Conservation (phyloP, 129 eudicot species). For the Dittrichia graveolens region DNA sequence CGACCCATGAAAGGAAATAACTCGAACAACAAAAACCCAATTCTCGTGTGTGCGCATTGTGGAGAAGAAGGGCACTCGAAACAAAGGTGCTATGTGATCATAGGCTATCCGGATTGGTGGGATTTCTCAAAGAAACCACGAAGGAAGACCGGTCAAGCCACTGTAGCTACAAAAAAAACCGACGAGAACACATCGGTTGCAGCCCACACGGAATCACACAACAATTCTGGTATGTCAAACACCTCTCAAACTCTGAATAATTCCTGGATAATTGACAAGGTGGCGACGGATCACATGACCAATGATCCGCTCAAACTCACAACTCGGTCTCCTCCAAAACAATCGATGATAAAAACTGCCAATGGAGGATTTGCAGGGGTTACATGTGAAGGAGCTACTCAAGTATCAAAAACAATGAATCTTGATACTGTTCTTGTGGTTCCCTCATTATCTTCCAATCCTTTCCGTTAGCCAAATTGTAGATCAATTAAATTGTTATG, state of each 20-base stretch:
- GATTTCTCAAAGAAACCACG: conserved; percentile 25
- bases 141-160: no score
- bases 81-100: conserved; percentile 16
- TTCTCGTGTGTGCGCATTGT: conserved; percentile 9
- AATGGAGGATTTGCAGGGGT: conserved; percentile 10
- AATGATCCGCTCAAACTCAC: conserved; percentile 7
- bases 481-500: conserved; percentile 11
- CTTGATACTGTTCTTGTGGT: conserved; percentile 22
- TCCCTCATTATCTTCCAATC: conserved; percentile 10
- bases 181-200: conserved; percentile 3
- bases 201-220: neutral
- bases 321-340: conserved; percentile 12
- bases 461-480: conserved; percentile 24
- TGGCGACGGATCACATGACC: conserved; percentile 22
- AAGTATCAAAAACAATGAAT: conserved; percentile 11
- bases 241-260: neutral
- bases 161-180: no score
- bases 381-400: conserved; percentile 16
- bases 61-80: conserved; percentile 23
- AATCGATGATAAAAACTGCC: neutral
- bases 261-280: conserved; percentile 22
- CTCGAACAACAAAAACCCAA: neutral
- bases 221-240: conserved; percentile 10
- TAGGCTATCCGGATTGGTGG: conserved; percentile 24
- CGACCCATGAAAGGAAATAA: conserved; percentile 4